Base-by-base conservation (phyloP, 352 stramenopile species). In the Pythium coloratum region DNA sequence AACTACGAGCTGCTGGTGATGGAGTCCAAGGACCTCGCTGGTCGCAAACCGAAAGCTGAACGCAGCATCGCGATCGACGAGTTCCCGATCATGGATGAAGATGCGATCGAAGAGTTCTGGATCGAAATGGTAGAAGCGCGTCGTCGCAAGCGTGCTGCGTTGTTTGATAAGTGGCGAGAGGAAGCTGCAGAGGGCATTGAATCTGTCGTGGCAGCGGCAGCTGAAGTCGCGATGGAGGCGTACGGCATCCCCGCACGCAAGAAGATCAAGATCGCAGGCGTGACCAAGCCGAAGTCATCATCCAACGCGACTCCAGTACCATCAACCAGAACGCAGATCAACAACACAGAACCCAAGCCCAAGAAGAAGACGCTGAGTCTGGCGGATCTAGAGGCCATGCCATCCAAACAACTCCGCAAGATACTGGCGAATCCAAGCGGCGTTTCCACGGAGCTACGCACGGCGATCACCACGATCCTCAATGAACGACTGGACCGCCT, bases 31-130 rank as follows among this genome's bases (percentile, higher is more conserved):
- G 68, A 74, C 2, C 53, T 70, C 13, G 50, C 51, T 2, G 66
- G 63, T 8, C 38, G 13, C 16, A 42, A 3, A 13, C 7, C 55
- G 64, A 71, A 61, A 55, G 6, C 28, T 3, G 46, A 64, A 26
- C 73, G 74, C 9, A 92, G 76, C 57, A 89, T 96, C 64, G 86
- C 87, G 20, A 94, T 96, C 55, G 82, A 94, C 50, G 76, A 86
- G 57, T 95, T 96, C 62, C 87, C 89, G 0, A 79, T 86, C n/a
- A 95, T 96, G 89, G 77, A 89, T 50, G 81, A 91, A 10, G 71
- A 83, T 46, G 86, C 84, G 30, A 89, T 93, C 36, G 86, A 96
- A 55, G 55, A 65, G 24, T 95, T 90, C 54, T 94, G 86, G 86
- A 78, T 91, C 63, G 47, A 76, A 18, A 91, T 88, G 81, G 82